Percentiles rank a stretch among this genome's conserved stretches.
Conservation (phyloP, 2,329 filamentous ascomycete genomes). For the Chaetoscypha palmicola region DNA sequence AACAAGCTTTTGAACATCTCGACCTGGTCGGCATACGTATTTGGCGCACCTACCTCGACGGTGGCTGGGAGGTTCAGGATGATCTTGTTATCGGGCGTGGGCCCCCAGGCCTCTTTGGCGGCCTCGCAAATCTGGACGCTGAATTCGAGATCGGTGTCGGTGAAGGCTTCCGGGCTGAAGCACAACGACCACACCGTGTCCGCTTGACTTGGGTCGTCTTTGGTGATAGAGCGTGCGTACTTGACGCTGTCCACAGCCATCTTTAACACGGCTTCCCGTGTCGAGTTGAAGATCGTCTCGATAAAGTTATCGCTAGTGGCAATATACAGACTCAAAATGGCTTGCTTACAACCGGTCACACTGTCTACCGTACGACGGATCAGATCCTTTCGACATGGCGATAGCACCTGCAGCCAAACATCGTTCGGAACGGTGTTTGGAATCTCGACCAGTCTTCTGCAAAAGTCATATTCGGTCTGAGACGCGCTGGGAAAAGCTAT, state of each 20-base stretch:
- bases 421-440: slow-evolving; percentile 75
- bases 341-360: slow-evolving; percentile 78
- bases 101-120: slow-evolving; percentile 85
- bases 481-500: slow-evolving; percentile 91
- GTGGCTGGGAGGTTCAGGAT: slow-evolving; percentile 94
- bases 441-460: slow-evolving; percentile 72
- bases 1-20: slow-evolving; percentile 87
- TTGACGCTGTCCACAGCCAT: slow-evolving; percentile 76
- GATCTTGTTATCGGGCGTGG: slow-evolving; percentile 66
- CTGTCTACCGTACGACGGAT: slow-evolving; percentile 81
- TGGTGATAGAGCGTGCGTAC: slow-evolving; percentile 78
- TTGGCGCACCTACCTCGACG: slow-evolving; percentile 84
- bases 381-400: slow-evolving; percentile 80
- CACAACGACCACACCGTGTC: slow-evolving; percentile 64
- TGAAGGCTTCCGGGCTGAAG: slow-evolving; percentile 79
- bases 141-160: slow-evolving; percentile 75
- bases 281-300: slow-evolving; percentile 75
- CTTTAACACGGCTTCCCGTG: slow-evolving; percentile 68
- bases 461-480: slow-evolving; percentile 90
- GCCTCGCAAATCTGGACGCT: slow-evolving; percentile 75
- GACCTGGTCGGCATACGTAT: slow-evolving; percentile 87
- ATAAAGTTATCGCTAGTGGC: slow-evolving; percentile 92
- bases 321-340: slow-evolving; percentile 86
- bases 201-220: slow-evolving; percentile 52
- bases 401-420: slow-evolving; percentile 80